These are phyloP conservation scores for Macrotyloma uniflorum DNA, from an alignment of 306 rosid genomes.

Conservation along the genomic window DNA sequence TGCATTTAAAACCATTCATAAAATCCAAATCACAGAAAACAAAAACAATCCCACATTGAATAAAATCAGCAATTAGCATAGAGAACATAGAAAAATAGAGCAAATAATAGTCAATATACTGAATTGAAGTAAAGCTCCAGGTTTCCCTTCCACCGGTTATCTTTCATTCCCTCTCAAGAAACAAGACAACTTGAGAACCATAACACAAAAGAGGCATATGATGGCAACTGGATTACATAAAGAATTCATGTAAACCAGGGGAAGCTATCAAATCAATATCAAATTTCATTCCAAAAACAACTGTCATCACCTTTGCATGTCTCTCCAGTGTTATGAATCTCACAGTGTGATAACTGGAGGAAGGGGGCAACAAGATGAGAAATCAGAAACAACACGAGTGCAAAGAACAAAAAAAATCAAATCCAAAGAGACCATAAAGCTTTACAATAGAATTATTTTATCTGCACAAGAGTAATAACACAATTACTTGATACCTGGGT, in stretches of 20 bases:
- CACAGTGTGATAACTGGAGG: slow-evolving; percentile 73
- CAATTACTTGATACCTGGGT: slow-evolving; percentile 71
- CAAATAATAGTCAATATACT: slow-evolving; percentile 34
- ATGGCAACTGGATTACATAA: slow-evolving; percentile 63
- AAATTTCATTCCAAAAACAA: slow-evolving; percentile 69
- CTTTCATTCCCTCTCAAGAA: slow-evolving; percentile 41
- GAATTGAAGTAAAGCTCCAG: slow-evolving; percentile 35
- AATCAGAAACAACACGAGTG: slow-evolving; percentile 47
- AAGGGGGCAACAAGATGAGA: slow-evolving; percentile 63
- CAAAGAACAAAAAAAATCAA: slow-evolving; percentile 26
- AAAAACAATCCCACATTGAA: slow-evolving; percentile 6
- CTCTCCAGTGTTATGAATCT: slow-evolving; percentile 70
- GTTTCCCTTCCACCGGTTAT: slow-evolving; percentile 49
- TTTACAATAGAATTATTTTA: slow-evolving; percentile 25
- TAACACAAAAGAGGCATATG: slow-evolving; percentile 58
- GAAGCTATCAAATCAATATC: slow-evolving; percentile 51
- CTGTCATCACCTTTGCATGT: slow-evolving; percentile 73
- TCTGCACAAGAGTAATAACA: neutral
- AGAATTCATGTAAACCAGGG: slow-evolving; percentile 58
- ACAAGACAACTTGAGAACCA: slow-evolving; percentile 61
- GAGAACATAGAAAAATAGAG: slow-evolving; percentile 21
- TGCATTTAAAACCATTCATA: slow-evolving; percentile 14
- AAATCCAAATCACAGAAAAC: slow-evolving; percentile 18
- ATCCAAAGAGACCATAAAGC: slow-evolving; percentile 23
- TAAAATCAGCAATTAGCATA: slow-evolving; percentile 27